Percentiles rank a stretch among this genome's conserved stretches.
Conservation (phyloP, 768 basidiomycete genomes). For the Tricholoma saponaceum region DNA sequence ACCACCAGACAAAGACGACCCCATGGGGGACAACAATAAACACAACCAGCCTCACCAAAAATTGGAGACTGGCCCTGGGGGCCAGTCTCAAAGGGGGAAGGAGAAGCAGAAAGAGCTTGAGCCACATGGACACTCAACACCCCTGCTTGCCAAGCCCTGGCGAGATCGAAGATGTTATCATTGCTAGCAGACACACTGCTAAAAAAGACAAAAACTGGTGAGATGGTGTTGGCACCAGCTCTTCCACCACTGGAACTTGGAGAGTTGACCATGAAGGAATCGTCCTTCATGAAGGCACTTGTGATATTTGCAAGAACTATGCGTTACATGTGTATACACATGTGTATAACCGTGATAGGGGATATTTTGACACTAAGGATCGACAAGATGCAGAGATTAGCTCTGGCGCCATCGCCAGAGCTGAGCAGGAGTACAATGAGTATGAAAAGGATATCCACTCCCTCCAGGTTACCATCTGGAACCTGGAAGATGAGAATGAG, state of each 20-base stretch:
- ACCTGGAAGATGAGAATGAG: neutral
- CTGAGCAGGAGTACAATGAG: neutral
- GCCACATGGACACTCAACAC: neutral
- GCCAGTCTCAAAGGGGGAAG: neutral
- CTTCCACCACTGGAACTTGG: neutral
- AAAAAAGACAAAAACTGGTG: neutral
- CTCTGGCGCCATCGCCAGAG: neutral
- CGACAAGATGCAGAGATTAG: neutral
- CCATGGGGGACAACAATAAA: neutral
- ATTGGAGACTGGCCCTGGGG: neutral
- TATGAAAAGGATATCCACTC: neutral
- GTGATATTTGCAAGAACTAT: neutral
- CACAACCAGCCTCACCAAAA: neutral
- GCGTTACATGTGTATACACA: neutral
- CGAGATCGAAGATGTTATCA: neutral
- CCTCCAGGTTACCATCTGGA: neutral
- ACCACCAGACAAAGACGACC: neutral
- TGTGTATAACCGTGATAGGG: neutral
- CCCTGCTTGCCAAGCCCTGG: neutral
- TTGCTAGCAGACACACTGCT: neutral
- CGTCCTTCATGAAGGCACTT: neutral
- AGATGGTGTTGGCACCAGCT: neutral
- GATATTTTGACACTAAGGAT: neutral
- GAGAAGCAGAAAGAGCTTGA: neutral
- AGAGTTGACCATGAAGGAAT: neutral